These are phyloP conservation scores for Crotalaria pallida DNA, from an alignment of 306 rosid genomes.

Conservation along the genomic window DNA sequence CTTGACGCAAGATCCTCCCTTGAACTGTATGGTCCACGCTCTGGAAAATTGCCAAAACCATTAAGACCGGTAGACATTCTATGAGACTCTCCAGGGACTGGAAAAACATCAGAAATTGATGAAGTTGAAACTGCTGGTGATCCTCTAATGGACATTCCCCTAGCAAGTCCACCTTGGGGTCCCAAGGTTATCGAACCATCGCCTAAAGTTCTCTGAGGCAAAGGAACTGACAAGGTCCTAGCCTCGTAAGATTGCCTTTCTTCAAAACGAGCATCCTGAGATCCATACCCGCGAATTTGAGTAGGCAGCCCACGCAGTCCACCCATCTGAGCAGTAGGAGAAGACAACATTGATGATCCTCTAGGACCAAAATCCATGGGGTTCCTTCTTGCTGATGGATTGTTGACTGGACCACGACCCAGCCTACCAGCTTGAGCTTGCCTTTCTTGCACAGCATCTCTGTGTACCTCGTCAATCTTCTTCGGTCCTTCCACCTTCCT, in stretches of 20 bases:
- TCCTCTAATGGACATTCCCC: constrained; percentile 93
- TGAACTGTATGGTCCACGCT: constrained; percentile 31
- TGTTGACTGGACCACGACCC: constrained; percentile 62
- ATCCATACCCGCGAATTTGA: constrained; percentile 62
- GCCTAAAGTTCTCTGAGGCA: constrained; percentile 55
- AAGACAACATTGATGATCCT: constrained; percentile 53
- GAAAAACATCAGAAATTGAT: constrained; percentile 35
- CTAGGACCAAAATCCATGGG: constrained; percentile 65
- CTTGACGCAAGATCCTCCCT: constrained; percentile 53
- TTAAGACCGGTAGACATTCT: constrained; percentile 50
- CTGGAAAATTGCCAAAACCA: constrained; percentile 51
- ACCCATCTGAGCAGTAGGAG: constrained; percentile 60
- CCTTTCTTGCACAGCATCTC: constrained; percentile 96
- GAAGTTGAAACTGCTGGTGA: constrained; percentile 45
- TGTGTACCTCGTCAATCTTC: constrained; percentile 95
- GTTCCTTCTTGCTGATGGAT: constrained; percentile 60
- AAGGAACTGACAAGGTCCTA: constrained; percentile 55
- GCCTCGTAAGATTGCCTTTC: constrained; percentile 65
- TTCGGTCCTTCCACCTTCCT: constrained; percentile 97
- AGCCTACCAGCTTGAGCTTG: constrained; percentile 79
- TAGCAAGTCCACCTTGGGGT: constrained; percentile 94
- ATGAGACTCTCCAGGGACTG: constrained; percentile 44
- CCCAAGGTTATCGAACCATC: constrained; percentile 77
- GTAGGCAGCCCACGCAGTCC: constrained; percentile 55
- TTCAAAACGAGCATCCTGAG: constrained; percentile 71